Evolutionary conservation across 768 basidiomycete species (phyloP), one percentile per base, ranked within the genome.

Genomic region (Hypholoma sublateritium): DNA sequence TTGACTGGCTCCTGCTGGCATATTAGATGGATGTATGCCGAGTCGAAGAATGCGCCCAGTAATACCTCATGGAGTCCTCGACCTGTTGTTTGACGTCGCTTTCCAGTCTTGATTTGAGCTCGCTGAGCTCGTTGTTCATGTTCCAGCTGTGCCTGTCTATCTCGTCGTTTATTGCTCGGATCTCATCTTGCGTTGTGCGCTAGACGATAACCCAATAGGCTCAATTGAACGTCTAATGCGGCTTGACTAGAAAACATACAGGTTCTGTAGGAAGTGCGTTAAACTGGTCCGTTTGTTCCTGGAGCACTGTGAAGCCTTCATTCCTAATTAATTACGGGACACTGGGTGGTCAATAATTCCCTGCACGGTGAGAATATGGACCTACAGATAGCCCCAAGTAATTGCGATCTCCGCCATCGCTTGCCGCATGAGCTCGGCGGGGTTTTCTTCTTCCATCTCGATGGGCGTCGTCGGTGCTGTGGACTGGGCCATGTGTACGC

Each of bases 111-210:
- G 43, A 24, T 19, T 48, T 59, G 25, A 68, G 59, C 25, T 57
- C 58, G 11, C 55, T 39, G 21, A 65, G 17, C 5, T 54, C 35
- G 7, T 35, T 25, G 11, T 56, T 48, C 41, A 59, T 64, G 36
- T 56, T 50, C 6, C 14, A 46, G 16, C 65, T 59, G 36, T 72
- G 68, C 7, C 52, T 44, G 17, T 54, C 50, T 25, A 73, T 64
- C 35, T 59, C 58, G 14, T 56, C n/a, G 19, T 57, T 62, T 16
- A 69, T 37, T n/a, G 56, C 54, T 28, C 61, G 58, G 17, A 69
- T 61, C 16, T 65, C 66, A 32, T 55, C 45, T 16, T 42, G 41
- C 12, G 24, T 57, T 37, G 44, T 50, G 17, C 53, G 44, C 65
- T 70, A 28, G 21, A 44, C 21, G 34, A n/a, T 12, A 28, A 1